A percentile compares a stretch with the other conserved stretches of the same genome.
These are phyloP conservation scores for Magnolia kwangsiensis DNA, from an alignment of 164 flowering plant species.

Conservation along the genomic window DNA sequence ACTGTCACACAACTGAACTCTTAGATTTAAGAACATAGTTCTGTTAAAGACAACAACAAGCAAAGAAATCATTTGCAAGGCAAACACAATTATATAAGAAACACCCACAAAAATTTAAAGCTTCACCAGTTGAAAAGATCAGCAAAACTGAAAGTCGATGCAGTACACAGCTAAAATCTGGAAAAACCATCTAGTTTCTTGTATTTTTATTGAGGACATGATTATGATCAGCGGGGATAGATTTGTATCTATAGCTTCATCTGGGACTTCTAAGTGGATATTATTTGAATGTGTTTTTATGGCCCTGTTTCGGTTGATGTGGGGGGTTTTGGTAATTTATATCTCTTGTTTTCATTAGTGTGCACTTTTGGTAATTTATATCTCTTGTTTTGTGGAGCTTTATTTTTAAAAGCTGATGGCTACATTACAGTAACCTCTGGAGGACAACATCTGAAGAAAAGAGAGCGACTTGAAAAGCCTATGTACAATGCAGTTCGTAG, in stretches of 20 bases:
- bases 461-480: slow-evolving; percentile 89
- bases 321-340: background rate
- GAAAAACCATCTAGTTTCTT: too few species aligned
- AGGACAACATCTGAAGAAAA: slow-evolving; percentile 96
- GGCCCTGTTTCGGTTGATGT: background rate
- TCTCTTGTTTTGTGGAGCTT: background rate
- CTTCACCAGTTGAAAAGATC: background rate
- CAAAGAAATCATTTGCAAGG: too few species aligned
- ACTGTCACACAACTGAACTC: too few species aligned
- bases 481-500: slow-evolving; percentile 79
- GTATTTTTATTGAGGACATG: background rate
- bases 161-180: too few species aligned
- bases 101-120: background rate
- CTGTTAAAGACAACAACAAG: too few species aligned
- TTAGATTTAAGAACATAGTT: too few species aligned
- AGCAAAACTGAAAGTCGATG: background rate
- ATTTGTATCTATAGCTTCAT: background rate
- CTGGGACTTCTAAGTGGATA: background rate
- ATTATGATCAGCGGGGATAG: background rate
- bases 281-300: background rate
- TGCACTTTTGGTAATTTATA: too few species aligned
- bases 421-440: slow-evolving; percentile 72
- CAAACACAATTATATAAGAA: too few species aligned
- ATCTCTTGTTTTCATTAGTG: background rate
- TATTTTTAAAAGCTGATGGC: background rate